Evolutionary conservation across 2,329 filamentous ascomycete species (phyloP), one percentile per base, ranked within the genome.

Genomic region (Neonectria sp.): DNA sequence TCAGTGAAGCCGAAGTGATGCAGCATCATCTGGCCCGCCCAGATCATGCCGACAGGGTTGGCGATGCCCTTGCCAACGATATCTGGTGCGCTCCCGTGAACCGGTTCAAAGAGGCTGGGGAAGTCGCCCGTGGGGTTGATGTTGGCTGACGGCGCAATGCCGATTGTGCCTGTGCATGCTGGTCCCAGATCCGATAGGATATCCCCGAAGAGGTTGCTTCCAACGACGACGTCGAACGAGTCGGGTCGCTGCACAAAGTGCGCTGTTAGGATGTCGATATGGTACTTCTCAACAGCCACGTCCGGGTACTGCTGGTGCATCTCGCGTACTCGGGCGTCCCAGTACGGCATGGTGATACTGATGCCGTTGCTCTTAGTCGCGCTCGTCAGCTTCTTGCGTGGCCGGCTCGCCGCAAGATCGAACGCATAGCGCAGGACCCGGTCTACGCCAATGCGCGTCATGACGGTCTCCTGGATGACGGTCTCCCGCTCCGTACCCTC

Each of bases 11-110:
- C 75, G 45, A 79, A 76, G 6, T 77, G 77, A 1, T 73, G 63
- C 2, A 79, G 24, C 73, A 93, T 89, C 82, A 92, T 91, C 6
- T 90, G 89, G 0, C 88, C 90, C 1, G 90, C 91, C 91, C 91
- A 93, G 43, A 94, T 89, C 77, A 90, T 90, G 1, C 91, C 92
- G 29, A 94, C 85, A 2, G 92, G 92, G 80, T 94, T 94, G 62
- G 93, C 91, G 53, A 93, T 86, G n/a, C 90, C 91, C 79, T 92
- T 87, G 58, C 92, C 92, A 9, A 88, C 88, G 68, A 94, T 94
- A 74, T 94, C 92, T 15, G 92, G 92, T 5, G 92, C 92, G 52
- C 75, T 88, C 86, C 91, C 92, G 77, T 94, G 92, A 59, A 94
- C 93, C 4, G 88, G 88, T 78, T 90, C 89, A 67, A 90, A 90